A percentile compares a stretch with the other conserved stretches of the same genome.
These are phyloP conservation scores for Calonectria pauciramosa DNA, from an alignment of 2,329 filamentous ascomycete species.

Conservation along the genomic window DNA sequence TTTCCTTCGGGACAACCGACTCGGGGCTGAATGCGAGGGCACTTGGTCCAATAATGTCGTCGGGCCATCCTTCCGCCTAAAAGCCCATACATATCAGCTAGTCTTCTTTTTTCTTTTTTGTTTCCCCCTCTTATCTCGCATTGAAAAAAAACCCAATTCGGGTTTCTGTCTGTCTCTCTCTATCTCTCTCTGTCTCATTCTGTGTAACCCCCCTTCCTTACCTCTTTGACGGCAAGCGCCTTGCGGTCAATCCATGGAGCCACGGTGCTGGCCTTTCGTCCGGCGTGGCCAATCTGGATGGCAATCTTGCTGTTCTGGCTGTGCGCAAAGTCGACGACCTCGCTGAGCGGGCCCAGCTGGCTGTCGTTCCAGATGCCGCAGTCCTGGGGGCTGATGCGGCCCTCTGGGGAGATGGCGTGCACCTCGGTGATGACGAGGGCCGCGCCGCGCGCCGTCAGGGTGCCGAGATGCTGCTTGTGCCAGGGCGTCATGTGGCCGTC, in stretches of 20 bases:
- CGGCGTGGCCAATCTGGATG: conserved; percentile 79
- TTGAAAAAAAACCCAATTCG: background rate
- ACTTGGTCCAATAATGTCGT: conserved; percentile 41
- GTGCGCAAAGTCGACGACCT: conserved; percentile 73
- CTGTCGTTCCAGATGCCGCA: conserved; percentile 78
- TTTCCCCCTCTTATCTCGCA: background rate
- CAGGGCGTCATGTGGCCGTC: conserved; percentile 58
- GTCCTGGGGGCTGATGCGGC: conserved; percentile 80
- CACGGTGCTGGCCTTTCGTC: conserved; percentile 64
- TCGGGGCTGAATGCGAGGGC: conserved; percentile 39
- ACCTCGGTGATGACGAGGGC: conserved; percentile 78
- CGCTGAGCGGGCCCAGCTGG: conserved; percentile 72
- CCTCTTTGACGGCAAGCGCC: conserved; percentile 40
- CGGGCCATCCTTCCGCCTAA: conserved; percentile 43
- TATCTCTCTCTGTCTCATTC: background rate
- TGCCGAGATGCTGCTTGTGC: conserved; percentile 58
- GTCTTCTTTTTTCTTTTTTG: background rate
- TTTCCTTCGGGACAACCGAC: conserved; percentile 37
- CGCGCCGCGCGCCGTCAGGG: conserved; percentile 57
- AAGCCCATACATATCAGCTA: background rate
- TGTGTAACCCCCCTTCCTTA: background rate
- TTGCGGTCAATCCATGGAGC: conserved; percentile 45
- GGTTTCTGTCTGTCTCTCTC: background rate
- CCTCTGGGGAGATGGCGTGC: conserved; percentile 74
- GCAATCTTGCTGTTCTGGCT: conserved; percentile 75